Evolutionary conservation across 2,329 filamentous ascomycete genomes (phyloP).

Genomic region (Fusarium sp.): DNA sequence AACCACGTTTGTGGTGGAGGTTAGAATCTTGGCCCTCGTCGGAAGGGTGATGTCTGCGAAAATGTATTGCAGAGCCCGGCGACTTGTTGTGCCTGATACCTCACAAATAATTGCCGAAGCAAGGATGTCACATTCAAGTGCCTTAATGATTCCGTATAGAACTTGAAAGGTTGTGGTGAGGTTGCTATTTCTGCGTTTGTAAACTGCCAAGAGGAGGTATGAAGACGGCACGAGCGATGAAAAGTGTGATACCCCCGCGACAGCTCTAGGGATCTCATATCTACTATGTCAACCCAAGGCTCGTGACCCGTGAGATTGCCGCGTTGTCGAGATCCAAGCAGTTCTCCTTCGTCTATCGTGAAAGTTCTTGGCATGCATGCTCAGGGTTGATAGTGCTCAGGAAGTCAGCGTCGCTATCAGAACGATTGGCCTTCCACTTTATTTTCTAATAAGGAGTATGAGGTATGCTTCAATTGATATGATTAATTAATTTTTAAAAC

Average conservation of each 20-base stretch:
- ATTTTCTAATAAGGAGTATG: background rate
- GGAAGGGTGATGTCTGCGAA: background rate
- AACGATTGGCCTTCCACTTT: background rate
- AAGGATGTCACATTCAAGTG: background rate
- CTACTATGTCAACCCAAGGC: background rate
- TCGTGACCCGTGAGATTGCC: background rate
- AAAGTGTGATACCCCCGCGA: background rate
- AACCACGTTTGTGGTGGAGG: background rate
- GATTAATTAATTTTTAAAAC: background rate
- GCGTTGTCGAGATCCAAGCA: background rate
- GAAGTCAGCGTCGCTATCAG: background rate
- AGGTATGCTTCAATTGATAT: background rate
- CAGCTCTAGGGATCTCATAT: background rate
- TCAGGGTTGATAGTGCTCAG: background rate
- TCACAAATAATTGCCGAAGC: background rate
- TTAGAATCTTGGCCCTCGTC: background rate
- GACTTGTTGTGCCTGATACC: background rate
- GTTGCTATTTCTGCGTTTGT: background rate
- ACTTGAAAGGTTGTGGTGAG: background rate
- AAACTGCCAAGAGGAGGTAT: background rate
- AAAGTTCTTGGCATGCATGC: background rate
- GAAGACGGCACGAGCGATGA: background rate
- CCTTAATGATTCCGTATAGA: background rate
- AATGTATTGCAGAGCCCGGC: background rate
- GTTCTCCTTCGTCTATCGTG: background rate